Percentiles rank a stretch among this genome's conserved stretches.
These are phyloP conservation scores for Tetrahymena malaccensis DNA, from an alignment of 73 alveolate species.

Conservation along the genomic window DNA sequence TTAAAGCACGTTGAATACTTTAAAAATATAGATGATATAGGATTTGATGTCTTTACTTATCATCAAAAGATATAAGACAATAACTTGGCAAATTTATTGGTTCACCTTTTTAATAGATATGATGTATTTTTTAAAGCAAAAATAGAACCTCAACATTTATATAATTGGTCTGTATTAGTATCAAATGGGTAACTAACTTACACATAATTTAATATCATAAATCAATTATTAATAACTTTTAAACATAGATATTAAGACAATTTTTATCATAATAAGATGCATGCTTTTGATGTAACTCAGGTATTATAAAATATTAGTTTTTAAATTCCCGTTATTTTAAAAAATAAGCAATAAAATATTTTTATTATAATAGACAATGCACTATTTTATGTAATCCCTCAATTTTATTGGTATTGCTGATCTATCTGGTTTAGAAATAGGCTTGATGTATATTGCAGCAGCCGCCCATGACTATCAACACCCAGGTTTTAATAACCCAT, in stretches of 20 bases:
- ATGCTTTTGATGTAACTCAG: conserved; percentile 76
- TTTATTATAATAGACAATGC: conserved; percentile 9
- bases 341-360: background rate
- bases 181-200: background rate
- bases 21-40: background rate
- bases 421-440: conserved; percentile 41
- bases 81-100: conserved; percentile 2
- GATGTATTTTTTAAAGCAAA: background rate
- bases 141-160: background rate
- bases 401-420: conserved; percentile 55
- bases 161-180: background rate
- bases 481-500: conserved; percentile 61
- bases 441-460: conserved; percentile 52
- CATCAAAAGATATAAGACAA: background rate
- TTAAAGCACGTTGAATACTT: background rate
- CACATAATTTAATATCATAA: background rate
- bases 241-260: background rate
- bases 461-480: conserved; percentile 69
- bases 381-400: conserved; percentile 53
- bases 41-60: background rate
- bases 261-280: conserved; percentile 52
- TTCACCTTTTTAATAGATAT: background rate
- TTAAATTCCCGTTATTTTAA: background rate
- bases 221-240: no score
- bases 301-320: background rate